Evolutionary conservation across 1,284 basidiomycete species (phyloP), one percentile per base, ranked within the genome.

Genomic region (Quambalaria eucalypti): DNA sequence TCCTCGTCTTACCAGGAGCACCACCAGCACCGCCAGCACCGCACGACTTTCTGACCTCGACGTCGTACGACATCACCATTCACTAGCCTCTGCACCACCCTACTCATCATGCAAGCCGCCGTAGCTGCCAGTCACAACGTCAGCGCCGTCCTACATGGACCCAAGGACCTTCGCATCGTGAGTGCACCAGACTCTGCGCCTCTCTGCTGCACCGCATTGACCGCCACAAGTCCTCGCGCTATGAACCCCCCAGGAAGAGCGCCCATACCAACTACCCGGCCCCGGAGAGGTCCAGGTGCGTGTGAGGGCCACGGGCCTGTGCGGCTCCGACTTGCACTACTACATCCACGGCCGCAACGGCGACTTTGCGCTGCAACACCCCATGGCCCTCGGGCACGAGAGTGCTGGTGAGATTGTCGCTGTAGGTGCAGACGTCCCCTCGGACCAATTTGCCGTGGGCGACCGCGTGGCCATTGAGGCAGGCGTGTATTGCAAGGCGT

Each of bases 401-500:
- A 83, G 90, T 0, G 84, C 88, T 25, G 91, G 91, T 36, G 78
- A 88, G 66, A 79, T 91, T 67, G 85, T 85, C 51, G 83, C 86
- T 4, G 31, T 66, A n/a, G 64, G 63, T 6, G 83, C 25, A 82
- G 82, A 44, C 84, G 86, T 56, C 79, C 82, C 76, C 21, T 53
- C 67, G 21, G 56, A 60, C 44, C n/a, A 42, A 2, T 54, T 95
- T 60, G 79, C 81, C 25, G 82, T 87, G 25, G 91, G 92, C 48
- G 87, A 91, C 77, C 84, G 88, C 49, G 90, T 97, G 50, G 92
- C 91, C 16, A 87, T 96, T 73, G 92, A 97, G 77, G 87, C 89
- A 10, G 92, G 92, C 39, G 83, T 91, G 70, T 85, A 85, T 80
- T 96, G 91, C 79, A 83, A 83, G 57, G 80, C 80, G 46, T 81